phyloP scores from a whole-genome alignment of 1,284 basidiomycete genomes.

The Pseudozyma thailandica region DNA sequence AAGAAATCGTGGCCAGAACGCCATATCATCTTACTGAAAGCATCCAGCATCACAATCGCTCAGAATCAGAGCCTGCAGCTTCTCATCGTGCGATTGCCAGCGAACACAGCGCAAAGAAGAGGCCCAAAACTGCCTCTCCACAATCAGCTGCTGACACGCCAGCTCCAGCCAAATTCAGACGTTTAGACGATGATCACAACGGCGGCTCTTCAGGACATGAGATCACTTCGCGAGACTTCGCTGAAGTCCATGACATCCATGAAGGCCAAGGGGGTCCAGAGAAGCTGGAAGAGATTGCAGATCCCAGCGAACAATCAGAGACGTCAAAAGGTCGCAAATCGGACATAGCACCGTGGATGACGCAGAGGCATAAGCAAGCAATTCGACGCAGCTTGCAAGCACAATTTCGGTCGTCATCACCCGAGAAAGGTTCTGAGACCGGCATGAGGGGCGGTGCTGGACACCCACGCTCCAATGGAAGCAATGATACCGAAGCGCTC shows the following conservation, averaged over 20 bases:
- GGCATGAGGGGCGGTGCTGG: too few species aligned
- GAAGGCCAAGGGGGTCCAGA: too few species aligned
- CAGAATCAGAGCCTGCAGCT: background rate
- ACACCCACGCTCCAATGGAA: too few species aligned
- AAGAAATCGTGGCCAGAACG: background rate
- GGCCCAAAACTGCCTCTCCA: background rate
- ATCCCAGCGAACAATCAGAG: too few species aligned
- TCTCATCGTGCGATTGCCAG: background rate
- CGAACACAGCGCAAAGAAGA: background rate
- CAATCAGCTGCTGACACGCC: background rate
- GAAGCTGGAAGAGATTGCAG: too few species aligned
- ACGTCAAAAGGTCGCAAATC: slow-evolving; percentile 16
- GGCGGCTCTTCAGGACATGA: background rate
- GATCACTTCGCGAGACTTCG: background rate
- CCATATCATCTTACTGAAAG: background rate
- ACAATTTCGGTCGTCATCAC: background rate
- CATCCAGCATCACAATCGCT: background rate
- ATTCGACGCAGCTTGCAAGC: slow-evolving; percentile 28
- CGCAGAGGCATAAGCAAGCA: slow-evolving; percentile 16
- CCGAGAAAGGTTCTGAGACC: too few species aligned
- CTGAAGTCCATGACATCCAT: too few species aligned
- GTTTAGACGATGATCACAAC: background rate
- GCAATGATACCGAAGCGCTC: too few species aligned
- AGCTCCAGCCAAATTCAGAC: background rate
- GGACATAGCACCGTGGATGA: slow-evolving; percentile 32